Evolutionary conservation across 345 rosid genomes (phyloP), one percentile per base, ranked within the genome.

Genomic region (Euphorbia pulcherrima): DNA sequence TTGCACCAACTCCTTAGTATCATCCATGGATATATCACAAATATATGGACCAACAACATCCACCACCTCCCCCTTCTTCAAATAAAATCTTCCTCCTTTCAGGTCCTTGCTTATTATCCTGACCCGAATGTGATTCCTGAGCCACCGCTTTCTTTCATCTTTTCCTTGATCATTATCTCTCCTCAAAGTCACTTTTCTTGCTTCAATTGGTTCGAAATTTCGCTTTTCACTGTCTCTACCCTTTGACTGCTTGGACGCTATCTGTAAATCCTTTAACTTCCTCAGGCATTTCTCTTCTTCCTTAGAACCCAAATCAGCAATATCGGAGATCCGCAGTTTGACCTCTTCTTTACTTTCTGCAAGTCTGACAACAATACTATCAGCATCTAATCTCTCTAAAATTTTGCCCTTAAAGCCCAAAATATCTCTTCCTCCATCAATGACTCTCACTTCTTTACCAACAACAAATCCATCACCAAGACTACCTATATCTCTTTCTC

Each of bases 61-160:
- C 40, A 93, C 86, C 50, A 90, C 92, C 68, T 65, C 77, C 11
- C 87, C 98, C 66, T 93, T 90, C 86, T 93, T 89, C 84, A 82
- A 71, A 74, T 90, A 89, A 40, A 90, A 69, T 59, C 81, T 87
- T 12, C 98, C 96, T 67, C 86, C 83, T 72, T 74, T 82, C 72
- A 90, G 71, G 39, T 81, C 80, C 77, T 85, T 89, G 74, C 96
- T 90, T 20, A 89, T 76, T 10, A 93, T 64, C 65, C 94, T 81
- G 68, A 93, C 96, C 50, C 85, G 79, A 71, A 93, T 86, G 72
- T 84, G 85, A 77, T 85, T 89, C 78, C 79, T 82, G 23, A 93
- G 88, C 98, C 97, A 93, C 0, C 51, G 57, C 60, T 35, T 64
- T 55, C 13, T 48, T 12, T 62, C 73, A 44, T 57, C 52, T 44